Evolutionary conservation across 2,329 filamentous ascomycete species (phyloP), one percentile per base, ranked within the genome.

Genomic region (Byssochlamys sp.): DNA sequence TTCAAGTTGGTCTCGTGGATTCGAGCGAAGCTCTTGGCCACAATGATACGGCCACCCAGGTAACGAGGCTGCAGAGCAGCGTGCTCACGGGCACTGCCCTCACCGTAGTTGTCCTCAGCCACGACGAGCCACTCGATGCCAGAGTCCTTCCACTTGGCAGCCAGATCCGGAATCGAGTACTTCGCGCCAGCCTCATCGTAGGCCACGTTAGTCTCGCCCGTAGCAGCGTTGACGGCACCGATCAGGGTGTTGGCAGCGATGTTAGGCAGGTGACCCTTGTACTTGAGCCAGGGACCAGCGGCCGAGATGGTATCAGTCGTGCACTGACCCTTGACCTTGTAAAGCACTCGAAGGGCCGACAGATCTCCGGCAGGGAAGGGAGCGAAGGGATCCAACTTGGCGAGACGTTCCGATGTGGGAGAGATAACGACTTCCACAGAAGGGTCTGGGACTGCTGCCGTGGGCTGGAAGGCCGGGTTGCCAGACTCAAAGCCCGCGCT

Each of bases 241-340:
- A 96, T 96, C 63, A 99, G 84, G 2, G 94, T 99, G 82, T 99
- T 99, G 71, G 90, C 90, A 66, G 87, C 89, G 74, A 99, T 99
- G 80, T 99, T 99, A 73, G 94, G 90, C 61, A 99, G 84, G 75
- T 99, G 94, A 61, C 94, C 94, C 81, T 97, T 97, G 84, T 97
- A 99, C 77, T 97, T 97, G 65, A 99, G 84, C 92, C 92, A 97
- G 14, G 92, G 92, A 4, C 92, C 92, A 0, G 92, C 92, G 33
- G 92, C 92, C 39, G 91, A 97, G 75, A 99, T 99, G 66, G 94
- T 97, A 76, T 99, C 94, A 50, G 94, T 99, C 58, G 94, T 99
- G 81, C 94, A 99, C 78, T 99, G 96, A 63, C 94, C 94, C 62
- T 91, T 88, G 62, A 97, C 88, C 78, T 97, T 97, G 80, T 95